phyloP scores from a whole-genome alignment of 2,329 filamentous ascomycete species.

The Aspergillus sp. region DNA sequence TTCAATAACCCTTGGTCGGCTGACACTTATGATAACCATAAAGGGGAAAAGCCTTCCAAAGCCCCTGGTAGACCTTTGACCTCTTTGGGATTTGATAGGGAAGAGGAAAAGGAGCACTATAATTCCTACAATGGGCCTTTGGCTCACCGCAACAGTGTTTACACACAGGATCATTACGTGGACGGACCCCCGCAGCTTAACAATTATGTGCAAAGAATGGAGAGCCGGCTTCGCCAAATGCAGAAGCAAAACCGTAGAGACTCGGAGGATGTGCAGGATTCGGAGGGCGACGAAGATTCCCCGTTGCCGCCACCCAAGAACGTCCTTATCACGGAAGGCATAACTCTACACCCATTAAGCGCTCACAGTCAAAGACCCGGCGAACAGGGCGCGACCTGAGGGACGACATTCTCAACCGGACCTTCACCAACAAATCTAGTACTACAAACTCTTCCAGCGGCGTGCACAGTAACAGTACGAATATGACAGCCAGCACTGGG shows the following conservation, averaged over 20 bases:
- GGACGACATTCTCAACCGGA: slow-evolving; percentile 61
- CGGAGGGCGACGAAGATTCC: slow-evolving; percentile 38
- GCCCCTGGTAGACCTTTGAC: slow-evolving; percentile 56
- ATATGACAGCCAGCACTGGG: slow-evolving; percentile 61
- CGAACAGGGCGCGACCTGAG: slow-evolving; percentile 64
- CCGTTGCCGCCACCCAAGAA: slow-evolving; percentile 57
- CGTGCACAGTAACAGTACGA: slow-evolving; percentile 59
- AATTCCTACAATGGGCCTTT: slow-evolving; percentile 52
- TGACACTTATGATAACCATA: slow-evolving; percentile 63
- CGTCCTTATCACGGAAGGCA: slow-evolving; percentile 35
- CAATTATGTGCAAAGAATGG: slow-evolving; percentile 89
- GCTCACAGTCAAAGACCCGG: slow-evolving; percentile 30
- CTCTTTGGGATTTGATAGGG: slow-evolving; percentile 59
- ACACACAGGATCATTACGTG: slow-evolving; percentile 28
- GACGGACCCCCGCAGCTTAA: slow-evolving; percentile 63
- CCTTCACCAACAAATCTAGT: slow-evolving; percentile 80
- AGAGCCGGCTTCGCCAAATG: slow-evolving; percentile 66
- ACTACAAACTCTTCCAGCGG: slow-evolving; percentile 69
- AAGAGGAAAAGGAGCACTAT: slow-evolving; percentile 43
- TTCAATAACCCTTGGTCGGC: slow-evolving; percentile 71
- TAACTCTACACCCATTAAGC: slow-evolving; percentile 35
- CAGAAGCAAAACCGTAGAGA: slow-evolving; percentile 45
- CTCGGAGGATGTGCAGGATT: slow-evolving; percentile 45
- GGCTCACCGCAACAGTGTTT: slow-evolving; percentile 39
- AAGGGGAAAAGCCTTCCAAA: slow-evolving; percentile 24